Percentiles rank a stretch among this genome's conserved stretches.
phyloP scores from a whole-genome alignment of 2,329 filamentous ascomycete genomes.

The Trichoderma hamatum region DNA sequence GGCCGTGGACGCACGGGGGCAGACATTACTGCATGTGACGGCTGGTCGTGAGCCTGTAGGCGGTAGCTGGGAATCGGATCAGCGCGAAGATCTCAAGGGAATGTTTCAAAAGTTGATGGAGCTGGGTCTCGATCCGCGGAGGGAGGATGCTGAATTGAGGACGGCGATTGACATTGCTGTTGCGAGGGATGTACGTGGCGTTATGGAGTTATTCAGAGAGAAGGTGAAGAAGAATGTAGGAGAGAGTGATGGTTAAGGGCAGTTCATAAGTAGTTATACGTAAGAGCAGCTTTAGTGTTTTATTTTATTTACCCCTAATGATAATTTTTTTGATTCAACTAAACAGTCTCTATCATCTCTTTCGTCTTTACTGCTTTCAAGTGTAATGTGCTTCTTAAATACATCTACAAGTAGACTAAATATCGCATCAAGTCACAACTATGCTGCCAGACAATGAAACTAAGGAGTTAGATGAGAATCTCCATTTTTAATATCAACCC shows the following conservation, averaged over 20 bases:
- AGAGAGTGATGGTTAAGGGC: background rate
- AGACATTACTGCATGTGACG: background rate
- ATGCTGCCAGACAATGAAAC: too few relatives aligned
- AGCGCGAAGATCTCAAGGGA: background rate
- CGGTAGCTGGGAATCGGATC: background rate
- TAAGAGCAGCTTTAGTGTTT: background rate
- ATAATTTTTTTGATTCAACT: background rate
- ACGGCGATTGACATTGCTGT: conserved; percentile 15
- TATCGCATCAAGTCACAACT: too few relatives aligned
- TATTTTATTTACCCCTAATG: background rate
- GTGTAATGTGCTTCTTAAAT: too few relatives aligned
- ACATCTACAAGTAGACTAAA: too few relatives aligned
- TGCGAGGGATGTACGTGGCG: background rate
- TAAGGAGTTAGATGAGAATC: too few relatives aligned
- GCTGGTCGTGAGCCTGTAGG: background rate
- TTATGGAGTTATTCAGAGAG: background rate
- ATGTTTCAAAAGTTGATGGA: conserved; percentile 1
- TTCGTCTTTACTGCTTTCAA: too few relatives aligned
- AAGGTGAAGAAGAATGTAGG: background rate
- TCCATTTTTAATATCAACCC: too few relatives aligned
- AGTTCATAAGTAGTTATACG: background rate
- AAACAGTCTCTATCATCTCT: too few relatives aligned
- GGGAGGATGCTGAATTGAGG: background rate
- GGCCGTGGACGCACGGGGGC: background rate
- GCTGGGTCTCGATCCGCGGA: background rate